Percentiles rank a stretch among this genome's conserved stretches.
phyloP scores from a whole-genome alignment of 2,329 filamentous ascomycete species.

The Neophaeococcomyces mojaviensis region DNA sequence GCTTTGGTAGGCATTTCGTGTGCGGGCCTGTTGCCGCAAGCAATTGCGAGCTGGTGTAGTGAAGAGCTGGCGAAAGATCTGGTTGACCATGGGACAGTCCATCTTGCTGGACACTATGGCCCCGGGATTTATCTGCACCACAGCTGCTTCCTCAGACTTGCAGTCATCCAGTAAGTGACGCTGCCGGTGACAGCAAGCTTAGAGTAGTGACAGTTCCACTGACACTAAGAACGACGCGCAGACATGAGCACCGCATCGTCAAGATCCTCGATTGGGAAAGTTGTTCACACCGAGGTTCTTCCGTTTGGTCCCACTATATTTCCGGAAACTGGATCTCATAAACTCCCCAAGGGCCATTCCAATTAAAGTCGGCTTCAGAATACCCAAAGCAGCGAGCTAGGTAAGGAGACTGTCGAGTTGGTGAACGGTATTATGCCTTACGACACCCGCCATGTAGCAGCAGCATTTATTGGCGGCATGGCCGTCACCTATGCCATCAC shows the following conservation, averaged over 20 bases:
- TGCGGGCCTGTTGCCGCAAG: slow-evolving; percentile 30
- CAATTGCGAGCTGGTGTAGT: slow-evolving; percentile 61
- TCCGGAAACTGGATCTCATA: too few relatives aligned
- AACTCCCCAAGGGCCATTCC: background rate
- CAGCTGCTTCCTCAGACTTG: too few relatives aligned
- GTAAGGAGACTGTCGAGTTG: too few relatives aligned
- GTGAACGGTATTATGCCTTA: slow-evolving; percentile 1
- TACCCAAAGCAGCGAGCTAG: background rate
- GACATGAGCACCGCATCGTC: too few relatives aligned
- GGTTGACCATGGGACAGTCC: slow-evolving; percentile 72
- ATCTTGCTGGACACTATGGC: too few relatives aligned
- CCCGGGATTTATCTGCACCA: too few relatives aligned
- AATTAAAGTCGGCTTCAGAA: background rate
- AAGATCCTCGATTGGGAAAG: too few relatives aligned
- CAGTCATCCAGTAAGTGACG: background rate
- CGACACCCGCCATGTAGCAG: slow-evolving; percentile 7
- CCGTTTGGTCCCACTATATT: too few relatives aligned
- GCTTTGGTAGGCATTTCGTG: slow-evolving; percentile 12
- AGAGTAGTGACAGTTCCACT: too few relatives aligned
- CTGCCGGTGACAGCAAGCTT: too few relatives aligned
- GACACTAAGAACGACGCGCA: too few relatives aligned
- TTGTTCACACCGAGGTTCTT: too few relatives aligned
- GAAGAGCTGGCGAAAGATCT: slow-evolving; percentile 80
- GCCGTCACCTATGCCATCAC: slow-evolving; percentile 1
- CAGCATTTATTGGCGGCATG: slow-evolving; percentile 7